Evolutionary conservation across 192 early-diverging fungal species (phyloP).

Genomic region (Podila epigama): DNA sequence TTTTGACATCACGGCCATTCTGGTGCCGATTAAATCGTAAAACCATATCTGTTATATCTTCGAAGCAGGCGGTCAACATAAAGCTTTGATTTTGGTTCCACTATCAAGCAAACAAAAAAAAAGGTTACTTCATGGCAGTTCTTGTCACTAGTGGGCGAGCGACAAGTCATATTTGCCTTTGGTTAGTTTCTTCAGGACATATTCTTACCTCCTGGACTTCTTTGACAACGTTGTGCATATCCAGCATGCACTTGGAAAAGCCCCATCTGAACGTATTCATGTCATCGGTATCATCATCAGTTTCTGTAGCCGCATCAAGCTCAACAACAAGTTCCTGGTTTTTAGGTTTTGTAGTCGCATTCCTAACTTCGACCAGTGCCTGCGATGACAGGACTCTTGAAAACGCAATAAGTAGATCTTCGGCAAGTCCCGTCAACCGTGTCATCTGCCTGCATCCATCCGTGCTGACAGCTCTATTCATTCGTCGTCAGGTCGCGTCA

Average conservation of each 20-base stretch:
- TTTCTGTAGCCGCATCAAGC: background rate
- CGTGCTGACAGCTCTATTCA: background rate
- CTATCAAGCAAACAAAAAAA: background rate
- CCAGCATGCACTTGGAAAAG: constrained; percentile 6
- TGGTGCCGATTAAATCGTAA: constrained; percentile 7
- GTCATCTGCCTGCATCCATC: constrained; percentile 21
- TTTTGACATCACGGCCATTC: no score
- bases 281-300: background rate
- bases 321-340: background rate
- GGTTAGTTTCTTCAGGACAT: no score
- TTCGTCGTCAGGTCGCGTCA: background rate
- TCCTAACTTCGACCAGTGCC: background rate
- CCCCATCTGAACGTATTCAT: background rate
- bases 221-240: constrained; percentile 4
- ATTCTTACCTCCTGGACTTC: constrained; percentile 4
- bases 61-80: background rate
- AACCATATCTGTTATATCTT: constrained; percentile 3
- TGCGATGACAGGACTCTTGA: constrained; percentile 3
- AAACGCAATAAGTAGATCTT: constrained; percentile 4
- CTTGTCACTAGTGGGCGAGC: no score
- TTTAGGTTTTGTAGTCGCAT: background rate
- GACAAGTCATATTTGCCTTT: no score
- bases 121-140: no score
- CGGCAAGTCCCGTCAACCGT: constrained; percentile 14
- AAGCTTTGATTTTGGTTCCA: background rate